Base-by-base conservation (phyloP, 2,329 filamentous ascomycete species). In the Aspergillus brunneoviolaceus region DNA sequence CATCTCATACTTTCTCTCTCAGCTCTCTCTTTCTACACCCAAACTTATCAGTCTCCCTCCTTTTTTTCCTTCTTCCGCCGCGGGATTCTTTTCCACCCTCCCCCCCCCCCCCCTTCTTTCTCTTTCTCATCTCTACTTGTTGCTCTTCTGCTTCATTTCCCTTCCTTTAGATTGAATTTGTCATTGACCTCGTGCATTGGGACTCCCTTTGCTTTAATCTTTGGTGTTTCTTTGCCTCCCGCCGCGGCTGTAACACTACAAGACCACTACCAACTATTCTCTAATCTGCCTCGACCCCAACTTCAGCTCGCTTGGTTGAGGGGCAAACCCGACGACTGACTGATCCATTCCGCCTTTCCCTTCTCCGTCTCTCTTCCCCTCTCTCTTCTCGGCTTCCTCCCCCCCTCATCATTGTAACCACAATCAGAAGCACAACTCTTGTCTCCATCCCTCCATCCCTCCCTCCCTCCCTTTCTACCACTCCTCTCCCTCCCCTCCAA, bases 401-500 rank as follows among this genome's bases (percentile, higher is more conserved):
- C 55, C 16, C 21, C 21, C 21, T 21, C 21, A 21, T 21, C 14
- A 47, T 29, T 58, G 56, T 27, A 10, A 33, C 51, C 31, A 25
- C n/a, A 29, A 56, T 27, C 25, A 35, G 11, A 12, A 35, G 25
- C 53, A 29, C 25, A 29, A 42, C 27, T 29, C 12, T 51, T 16
- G 25, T 25, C 47, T 27, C 35, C 21, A 10, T 10, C 33, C 59
- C 29, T 39, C 21, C 16, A 29, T 27, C 19, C 21, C 14, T 10
- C 33, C 59, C 35, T 39, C 21, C 16, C 35, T 27, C 19, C 51
- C 50, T 21, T 23, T 33, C 48, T 31, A 31, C 16, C 39, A 27
- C 35, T 49, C 23, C 50, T 21, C 21, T 16, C 52, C 29, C 27
- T 47, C 45, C 63, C 56, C 63, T 51, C 51, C 63, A 61, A 61